Evolutionary conservation across 139 green algal genomes (phyloP).

Genomic region (Chlorella sp.): DNA sequence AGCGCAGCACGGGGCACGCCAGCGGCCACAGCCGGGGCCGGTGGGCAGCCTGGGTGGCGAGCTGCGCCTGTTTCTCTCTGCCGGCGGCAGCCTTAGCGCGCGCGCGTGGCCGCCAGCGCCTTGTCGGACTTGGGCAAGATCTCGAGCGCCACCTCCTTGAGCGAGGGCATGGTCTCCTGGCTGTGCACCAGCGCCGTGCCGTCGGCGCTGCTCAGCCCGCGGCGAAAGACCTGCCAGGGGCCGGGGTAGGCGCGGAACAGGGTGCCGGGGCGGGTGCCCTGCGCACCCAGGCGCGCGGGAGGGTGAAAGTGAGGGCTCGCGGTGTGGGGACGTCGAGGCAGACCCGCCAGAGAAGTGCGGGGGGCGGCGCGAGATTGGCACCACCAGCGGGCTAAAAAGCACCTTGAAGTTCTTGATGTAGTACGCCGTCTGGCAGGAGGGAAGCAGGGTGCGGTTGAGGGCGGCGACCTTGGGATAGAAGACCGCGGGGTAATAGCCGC

Average conservation of each 20-base stretch:
- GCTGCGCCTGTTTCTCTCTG: too few species aligned
- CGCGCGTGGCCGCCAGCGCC: too few species aligned
- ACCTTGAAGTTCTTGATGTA: conserved; percentile 95
- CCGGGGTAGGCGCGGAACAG: conserved; percentile 81
- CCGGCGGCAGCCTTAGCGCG: too few species aligned
- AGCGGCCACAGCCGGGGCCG: too few species aligned
- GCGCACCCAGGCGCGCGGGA: not conserved
- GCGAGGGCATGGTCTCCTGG: conserved; percentile 58
- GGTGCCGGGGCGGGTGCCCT: conserved; percentile 18
- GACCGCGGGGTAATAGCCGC: too few species aligned
- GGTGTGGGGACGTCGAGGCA: not conserved
- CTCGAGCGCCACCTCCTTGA: conserved; percentile 81
- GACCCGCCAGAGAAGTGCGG: not conserved
- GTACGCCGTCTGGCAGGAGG: conserved; percentile 62
- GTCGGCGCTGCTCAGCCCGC: conserved; percentile 31
- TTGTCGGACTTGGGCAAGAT: conserved; percentile 60
- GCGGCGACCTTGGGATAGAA: too few species aligned
- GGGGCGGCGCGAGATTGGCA: not conserved
- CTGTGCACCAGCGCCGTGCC: conserved; percentile 54
- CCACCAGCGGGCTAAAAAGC: conserved; percentile 42
- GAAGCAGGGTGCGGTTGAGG: too few species aligned
- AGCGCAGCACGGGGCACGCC: too few species aligned
- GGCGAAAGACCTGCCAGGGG: conserved; percentile 78
- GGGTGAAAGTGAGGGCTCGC: not conserved
- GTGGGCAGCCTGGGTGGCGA: too few species aligned